These are phyloP conservation scores for Heterobasidion parviporum DNA, from an alignment of 1,284 basidiomycete species.

Conservation along the genomic window DNA sequence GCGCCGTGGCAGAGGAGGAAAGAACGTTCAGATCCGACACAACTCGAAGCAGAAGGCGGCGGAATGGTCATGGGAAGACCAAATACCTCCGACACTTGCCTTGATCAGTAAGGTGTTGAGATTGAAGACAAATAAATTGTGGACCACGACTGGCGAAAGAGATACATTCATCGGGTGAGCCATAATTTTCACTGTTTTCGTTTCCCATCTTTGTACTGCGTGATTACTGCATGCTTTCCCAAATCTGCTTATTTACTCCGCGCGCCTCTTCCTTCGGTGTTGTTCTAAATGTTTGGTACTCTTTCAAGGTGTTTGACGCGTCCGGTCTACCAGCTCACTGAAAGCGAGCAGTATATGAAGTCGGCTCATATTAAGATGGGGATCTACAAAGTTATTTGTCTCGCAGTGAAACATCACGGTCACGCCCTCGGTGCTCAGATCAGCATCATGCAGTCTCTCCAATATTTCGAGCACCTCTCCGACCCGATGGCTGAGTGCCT, in stretches of 20 bases:
- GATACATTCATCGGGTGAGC: conserved; percentile 79
- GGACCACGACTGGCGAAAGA: conserved; percentile 78
- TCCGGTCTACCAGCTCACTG: conserved; percentile 80
- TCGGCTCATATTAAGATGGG: conserved; percentile 58
- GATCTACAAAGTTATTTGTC: conserved; percentile 85
- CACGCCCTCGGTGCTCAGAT: conserved; percentile 85
- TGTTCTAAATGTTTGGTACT: conserved; percentile 4
- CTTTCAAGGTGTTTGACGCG: conserved; percentile 69
- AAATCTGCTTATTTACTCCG: no score
- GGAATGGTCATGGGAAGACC: conserved; percentile 72
- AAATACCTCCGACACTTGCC: conserved; percentile 61
- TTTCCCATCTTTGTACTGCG: background rate
- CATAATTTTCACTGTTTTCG: background rate
- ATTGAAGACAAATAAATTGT: conserved; percentile 74
- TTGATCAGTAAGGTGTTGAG: conserved; percentile 69
- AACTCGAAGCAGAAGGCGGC: conserved; percentile 38
- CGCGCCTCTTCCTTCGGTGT: background rate
- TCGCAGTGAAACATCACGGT: conserved; percentile 87
- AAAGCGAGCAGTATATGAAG: conserved; percentile 89
- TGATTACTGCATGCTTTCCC: background rate
- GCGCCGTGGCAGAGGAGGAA: conserved; percentile 52
- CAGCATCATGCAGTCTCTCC: conserved; percentile 84
- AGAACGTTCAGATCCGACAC: conserved; percentile 31
- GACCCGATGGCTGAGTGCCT: conserved; percentile 94
- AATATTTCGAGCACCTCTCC: conserved; percentile 91